These are phyloP conservation scores for Candida peoriensis DNA, from an alignment of 805 yeast genomes.

Conservation along the genomic window DNA sequence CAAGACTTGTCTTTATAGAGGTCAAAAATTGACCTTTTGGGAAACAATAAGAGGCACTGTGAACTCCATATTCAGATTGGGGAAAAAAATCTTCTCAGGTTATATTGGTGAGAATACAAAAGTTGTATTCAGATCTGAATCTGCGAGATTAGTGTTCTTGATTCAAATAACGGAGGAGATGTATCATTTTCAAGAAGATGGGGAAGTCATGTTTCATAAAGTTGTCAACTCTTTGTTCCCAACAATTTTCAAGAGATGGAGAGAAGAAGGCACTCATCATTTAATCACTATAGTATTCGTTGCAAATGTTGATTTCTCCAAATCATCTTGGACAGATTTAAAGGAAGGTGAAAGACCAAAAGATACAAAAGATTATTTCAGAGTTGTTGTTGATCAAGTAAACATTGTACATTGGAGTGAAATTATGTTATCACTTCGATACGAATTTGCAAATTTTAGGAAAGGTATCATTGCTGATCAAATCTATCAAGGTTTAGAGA, in stretches of 20 bases:
- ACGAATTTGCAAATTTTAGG: conserved; percentile 80
- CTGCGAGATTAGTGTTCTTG: conserved; percentile 76
- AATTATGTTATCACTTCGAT: conserved; percentile 81
- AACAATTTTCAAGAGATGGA: conserved; percentile 82
- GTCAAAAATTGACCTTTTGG: conserved; percentile 60
- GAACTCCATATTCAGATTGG: conserved; percentile 56
- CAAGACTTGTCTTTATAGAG: conserved; percentile 59
- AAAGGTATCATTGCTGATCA: conserved; percentile 58
- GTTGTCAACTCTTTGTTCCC: conserved; percentile 92
- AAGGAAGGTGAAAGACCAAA: conserved; percentile 68
- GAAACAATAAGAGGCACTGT: conserved; percentile 60
- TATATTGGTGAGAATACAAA: conserved; percentile 71
- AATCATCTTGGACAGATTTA: conserved; percentile 48
- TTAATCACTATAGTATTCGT: conserved; percentile 89
- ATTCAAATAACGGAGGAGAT: conserved; percentile 90
- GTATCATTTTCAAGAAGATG: conserved; percentile 98
- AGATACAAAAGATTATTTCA: conserved; percentile 70
- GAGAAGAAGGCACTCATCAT: conserved; percentile 83
- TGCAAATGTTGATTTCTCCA: conserved; percentile 54
- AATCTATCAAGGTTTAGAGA: conserved; percentile 29
- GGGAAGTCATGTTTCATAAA: conserved; percentile 90
- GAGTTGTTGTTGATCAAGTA: conserved; percentile 95
- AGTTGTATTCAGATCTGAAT: conserved; percentile 84
- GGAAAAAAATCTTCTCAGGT: conserved; percentile 68
- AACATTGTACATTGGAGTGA: conserved; percentile 85